phyloP scores from a whole-genome alignment of 306 rosid species.

The Rosa persica region DNA sequence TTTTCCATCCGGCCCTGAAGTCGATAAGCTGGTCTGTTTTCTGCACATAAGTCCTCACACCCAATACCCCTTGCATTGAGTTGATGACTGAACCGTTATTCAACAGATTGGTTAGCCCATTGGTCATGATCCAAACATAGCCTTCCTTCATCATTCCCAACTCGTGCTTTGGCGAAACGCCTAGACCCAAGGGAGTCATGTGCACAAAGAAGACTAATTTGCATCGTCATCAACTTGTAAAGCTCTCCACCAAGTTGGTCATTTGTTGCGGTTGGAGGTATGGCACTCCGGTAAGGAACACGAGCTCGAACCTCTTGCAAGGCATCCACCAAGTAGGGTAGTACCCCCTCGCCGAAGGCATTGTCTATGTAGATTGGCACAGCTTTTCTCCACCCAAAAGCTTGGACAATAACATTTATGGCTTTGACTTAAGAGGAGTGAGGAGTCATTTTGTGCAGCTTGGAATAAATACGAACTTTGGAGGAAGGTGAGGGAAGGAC shows the following conservation, averaged over 20 bases:
- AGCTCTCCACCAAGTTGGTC: conserved; percentile 19
- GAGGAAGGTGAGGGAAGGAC: conserved; percentile 28
- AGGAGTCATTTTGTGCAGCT: conserved; percentile 9
- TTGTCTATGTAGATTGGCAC: conserved; percentile 25
- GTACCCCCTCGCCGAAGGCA: conserved; percentile 9
- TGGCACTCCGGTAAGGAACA: conserved; percentile 19
- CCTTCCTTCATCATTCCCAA: conserved; percentile 27
- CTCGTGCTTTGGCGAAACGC: conserved; percentile 20
- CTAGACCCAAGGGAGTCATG: conserved; percentile 16
- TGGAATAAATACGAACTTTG: conserved; percentile 28
- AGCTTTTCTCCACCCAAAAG: conserved; percentile 31
- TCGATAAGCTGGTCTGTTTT: neutral
- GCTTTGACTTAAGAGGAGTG: conserved; percentile 29
- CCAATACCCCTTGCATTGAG: conserved; percentile 20
- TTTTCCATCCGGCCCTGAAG: conserved; percentile 26
- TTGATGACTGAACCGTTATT: neutral
- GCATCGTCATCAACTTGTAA: conserved; percentile 26
- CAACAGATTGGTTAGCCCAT: neutral
- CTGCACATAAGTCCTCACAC: conserved; percentile 22
- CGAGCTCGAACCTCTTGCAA: conserved; percentile 21
- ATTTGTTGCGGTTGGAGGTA: conserved; percentile 20
- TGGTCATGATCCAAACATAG: conserved; percentile 30
- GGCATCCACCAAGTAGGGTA: conserved; percentile 31
- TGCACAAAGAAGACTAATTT: conserved; percentile 32
- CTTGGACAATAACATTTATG: conserved; percentile 20